Conservation (phyloP, 352 stramenopile genomes). For the Hyaloperonospora arabidopsidis region DNA sequence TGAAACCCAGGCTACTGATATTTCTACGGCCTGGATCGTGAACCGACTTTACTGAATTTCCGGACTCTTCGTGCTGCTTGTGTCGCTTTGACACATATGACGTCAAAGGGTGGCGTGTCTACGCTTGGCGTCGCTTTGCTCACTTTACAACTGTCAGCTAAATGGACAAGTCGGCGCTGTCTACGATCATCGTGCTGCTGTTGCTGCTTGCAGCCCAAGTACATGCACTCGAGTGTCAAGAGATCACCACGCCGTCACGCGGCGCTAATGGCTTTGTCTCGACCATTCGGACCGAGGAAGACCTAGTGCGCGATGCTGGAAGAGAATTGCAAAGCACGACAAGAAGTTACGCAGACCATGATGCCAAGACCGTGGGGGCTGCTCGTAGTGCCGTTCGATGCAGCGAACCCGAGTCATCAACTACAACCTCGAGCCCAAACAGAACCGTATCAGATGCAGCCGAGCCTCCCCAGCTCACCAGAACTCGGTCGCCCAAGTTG, state of each 20-base stretch:
- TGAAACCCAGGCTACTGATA: constrained; percentile 2
- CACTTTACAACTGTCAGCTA: constrained; percentile 14
- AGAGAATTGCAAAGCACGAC: background rate
- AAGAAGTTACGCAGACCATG: constrained; percentile 5
- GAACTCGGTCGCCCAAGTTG: constrained; percentile 1
- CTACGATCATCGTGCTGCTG: constrained; percentile 2
- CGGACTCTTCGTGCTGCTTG: constrained; percentile 8
- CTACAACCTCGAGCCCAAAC: background rate
- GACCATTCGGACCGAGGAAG: constrained; percentile 1
- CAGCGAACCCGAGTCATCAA: background rate
- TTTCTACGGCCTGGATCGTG: constrained; percentile 7
- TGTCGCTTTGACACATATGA: constrained; percentile 5
- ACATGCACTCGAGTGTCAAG: constrained; percentile 2
- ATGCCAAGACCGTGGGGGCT: background rate
- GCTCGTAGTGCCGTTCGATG: background rate
- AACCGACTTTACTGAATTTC: constrained; percentile 18
- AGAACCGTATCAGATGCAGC: background rate
- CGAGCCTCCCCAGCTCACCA: background rate
- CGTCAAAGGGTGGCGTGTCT: background rate
- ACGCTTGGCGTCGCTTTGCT: constrained; percentile 6
- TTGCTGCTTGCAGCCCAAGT: constrained; percentile 8
- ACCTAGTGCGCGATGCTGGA: background rate
- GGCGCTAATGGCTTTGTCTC: constrained; percentile 1
- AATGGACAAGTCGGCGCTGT: constrained; percentile 15
- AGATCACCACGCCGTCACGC: constrained; percentile 6